These are phyloP conservation scores for Astraeus odoratus DNA, from an alignment of 768 basidiomycete species.

Conservation along the genomic window DNA sequence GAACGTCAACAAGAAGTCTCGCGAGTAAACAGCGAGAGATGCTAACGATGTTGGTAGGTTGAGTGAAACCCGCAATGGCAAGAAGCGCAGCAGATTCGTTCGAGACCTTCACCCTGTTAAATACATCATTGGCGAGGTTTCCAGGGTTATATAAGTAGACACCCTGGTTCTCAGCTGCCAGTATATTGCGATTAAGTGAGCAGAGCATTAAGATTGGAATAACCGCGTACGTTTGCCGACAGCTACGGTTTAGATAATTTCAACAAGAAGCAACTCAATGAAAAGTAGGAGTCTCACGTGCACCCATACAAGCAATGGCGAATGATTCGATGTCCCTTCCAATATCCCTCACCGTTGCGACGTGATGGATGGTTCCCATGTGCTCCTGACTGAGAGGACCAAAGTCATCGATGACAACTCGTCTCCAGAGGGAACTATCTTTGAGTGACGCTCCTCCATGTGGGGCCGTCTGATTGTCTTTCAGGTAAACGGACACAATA, in stretches of 20 bases:
- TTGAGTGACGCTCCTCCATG: constrained; percentile 1
- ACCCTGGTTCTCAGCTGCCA: too few species aligned
- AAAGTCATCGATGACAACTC: constrained; percentile 17
- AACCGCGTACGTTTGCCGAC: too few species aligned
- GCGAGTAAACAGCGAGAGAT: background rate
- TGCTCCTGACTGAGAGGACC: constrained; percentile 13
- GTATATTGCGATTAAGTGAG: too few species aligned
- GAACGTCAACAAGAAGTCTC: background rate
- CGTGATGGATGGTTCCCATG: constrained; percentile 20
- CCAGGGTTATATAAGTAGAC: too few species aligned
- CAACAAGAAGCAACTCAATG: background rate
- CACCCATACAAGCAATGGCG: constrained; percentile 18
- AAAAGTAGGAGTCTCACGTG: background rate
- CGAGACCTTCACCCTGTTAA: constrained; percentile 13
- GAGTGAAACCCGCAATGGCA: constrained; percentile 9
- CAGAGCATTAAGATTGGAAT: too few species aligned
- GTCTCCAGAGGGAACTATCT: constrained; percentile 9
- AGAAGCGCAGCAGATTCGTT: constrained; percentile 15
- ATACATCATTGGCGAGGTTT: constrained; percentile 8
- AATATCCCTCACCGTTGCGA: constrained; percentile 8
- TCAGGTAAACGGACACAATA: constrained; percentile 14
- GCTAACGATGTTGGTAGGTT: constrained; percentile 2
- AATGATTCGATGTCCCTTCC: constrained; percentile 12
- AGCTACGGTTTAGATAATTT: too few species aligned
- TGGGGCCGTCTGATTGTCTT: constrained; percentile 5